Evolutionary conservation across 129 eudicot genomes (phyloP), one percentile per base, ranked within the genome.

Genomic region (Apium graveolens): DNA sequence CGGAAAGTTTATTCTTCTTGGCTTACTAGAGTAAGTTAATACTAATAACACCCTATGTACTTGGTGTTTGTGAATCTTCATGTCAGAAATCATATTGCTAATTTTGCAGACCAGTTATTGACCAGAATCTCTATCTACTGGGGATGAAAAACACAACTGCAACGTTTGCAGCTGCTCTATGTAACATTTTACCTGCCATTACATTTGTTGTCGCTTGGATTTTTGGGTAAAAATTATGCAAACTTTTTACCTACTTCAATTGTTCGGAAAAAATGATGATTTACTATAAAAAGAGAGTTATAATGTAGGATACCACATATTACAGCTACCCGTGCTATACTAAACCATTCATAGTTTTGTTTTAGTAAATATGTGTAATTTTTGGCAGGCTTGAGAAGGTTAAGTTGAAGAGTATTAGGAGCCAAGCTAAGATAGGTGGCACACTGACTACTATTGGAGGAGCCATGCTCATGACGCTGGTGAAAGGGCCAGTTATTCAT

Each of bases 61-160:
- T 11, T 44, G 48, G 16, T 44, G 12, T 43, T 82, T 16, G 32
- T 75, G 21, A 72, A 41, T 57, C 3, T 65, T 74, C 60, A 76
- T 37, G 79, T 80, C 55, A 69, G 35, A 11, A 72, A 60, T n/a
- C 5, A 41, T 42, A 1, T 13, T 32, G 7, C 24, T 81, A 35
- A 18, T 29, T 70, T 26, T 73, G 79, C 89, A 91, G 98, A 90
- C 98, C 98, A 51, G 98, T 94, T 73, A 91, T 94, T n/a, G 98
- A 94, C 78, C 98, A 94, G 80, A 94, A 94, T 86, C 87, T 95
- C 27, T 92, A 88, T 78, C 84, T 88, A 81, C 68, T 86, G 81
- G 99, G 97, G 85, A 85, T 95, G 96, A 90, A 89, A 81, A 89
- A 94, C 84, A 95, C 97, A 38, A 88, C 99, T 46, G 99, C 99